Base-by-base conservation (phyloP, 305 asterid genomes). In the Ajuga reptans region DNA sequence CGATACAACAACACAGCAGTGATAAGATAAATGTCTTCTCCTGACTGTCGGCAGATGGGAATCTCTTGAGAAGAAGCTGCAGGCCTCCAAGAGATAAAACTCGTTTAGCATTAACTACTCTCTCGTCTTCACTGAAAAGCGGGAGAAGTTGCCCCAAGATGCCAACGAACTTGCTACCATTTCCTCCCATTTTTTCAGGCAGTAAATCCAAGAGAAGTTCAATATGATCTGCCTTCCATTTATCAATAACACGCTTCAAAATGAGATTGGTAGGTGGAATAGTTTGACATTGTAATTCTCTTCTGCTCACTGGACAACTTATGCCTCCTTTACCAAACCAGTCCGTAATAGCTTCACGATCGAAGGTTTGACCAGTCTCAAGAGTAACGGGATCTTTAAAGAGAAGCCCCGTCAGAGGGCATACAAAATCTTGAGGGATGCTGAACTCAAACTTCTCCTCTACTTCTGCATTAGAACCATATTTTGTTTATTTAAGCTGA, bases 331-430 rank as follows among this genome's bases (percentile, higher is more conserved):
- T 78, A 27, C 10, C 55, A 42, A 86, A 75, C 97, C 95, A 90
- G 57, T 67, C 77, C 37, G 45, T 54, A 64, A 90, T 81, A 45
- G 94, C 87, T 82, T 75, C 78, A 10, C 86, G 78, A 77, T 86
- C 97, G 17, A 78, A 90, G 49, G 90, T 88, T 74, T 86, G 89
- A 18, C 97, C 94, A 10, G 95, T 88, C 71, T 88, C 94, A 2
- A 90, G 82, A 71, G 97, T 90, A 64, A 85, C 90, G 5, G 97
- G 97, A 66, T 85, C 88, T 66, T 81, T 82, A 53, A 88, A 84
- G 58, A 86, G 63, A 82, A 77, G 71, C 24, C 83, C 89, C 4
- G 87, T 88, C 68, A 90, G 53, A 36, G 92, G 90, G 82, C 96
- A 90, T 54, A 84, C 9, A 57, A 84, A 90, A 60, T 90, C 97